Evolutionary conservation across 495 filamentous ascomycete species (phyloP).

Genomic region (Penicillium robsamsonii): DNA sequence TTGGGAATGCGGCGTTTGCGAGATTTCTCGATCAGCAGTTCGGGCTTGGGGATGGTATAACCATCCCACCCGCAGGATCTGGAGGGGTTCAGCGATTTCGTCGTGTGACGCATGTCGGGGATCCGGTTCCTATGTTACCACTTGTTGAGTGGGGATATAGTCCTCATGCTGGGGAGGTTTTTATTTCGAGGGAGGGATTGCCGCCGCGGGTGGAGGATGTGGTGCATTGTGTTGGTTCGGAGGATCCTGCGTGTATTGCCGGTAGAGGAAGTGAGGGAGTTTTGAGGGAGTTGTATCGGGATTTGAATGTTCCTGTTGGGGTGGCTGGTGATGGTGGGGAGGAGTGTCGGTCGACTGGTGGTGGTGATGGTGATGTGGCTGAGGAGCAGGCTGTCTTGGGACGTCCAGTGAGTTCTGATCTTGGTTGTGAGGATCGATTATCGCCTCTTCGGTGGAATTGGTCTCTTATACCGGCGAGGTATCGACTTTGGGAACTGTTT

Average conservation of each 20-base stretch:
- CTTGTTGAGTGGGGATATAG: conserved; percentile 82
- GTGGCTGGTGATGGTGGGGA: conserved; percentile 1
- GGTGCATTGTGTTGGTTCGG: conserved; percentile 64
- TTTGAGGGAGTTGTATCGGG: conserved; percentile 13
- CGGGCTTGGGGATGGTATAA: conserved; percentile 34
- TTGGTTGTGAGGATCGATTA: conserved; percentile 17
- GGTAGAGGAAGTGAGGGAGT: conserved; percentile 34
- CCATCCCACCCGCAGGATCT: conserved; percentile 1
- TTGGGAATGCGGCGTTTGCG: conserved; percentile 74
- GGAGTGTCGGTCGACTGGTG: neutral
- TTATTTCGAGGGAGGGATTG: conserved; percentile 67
- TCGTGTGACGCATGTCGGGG: conserved; percentile 79
- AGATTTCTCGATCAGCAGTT: conserved; percentile 69
- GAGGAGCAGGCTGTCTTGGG: conserved; percentile 14
- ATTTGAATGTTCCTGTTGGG: conserved; percentile 14
- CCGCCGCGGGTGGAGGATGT: conserved; percentile 67
- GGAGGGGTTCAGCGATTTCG: conserved; percentile 52
- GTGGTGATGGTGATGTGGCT: neutral
- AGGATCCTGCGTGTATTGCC: conserved; percentile 68
- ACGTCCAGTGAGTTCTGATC: neutral
- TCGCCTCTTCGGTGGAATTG: conserved; percentile 27
- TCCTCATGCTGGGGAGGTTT: conserved; percentile 83
- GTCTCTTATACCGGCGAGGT: conserved; percentile 56
- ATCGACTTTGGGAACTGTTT: conserved; percentile 85
- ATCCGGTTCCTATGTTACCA: conserved; percentile 88